Base-by-base conservation (phyloP, 768 basidiomycete genomes). In the Suillus variegatus region DNA sequence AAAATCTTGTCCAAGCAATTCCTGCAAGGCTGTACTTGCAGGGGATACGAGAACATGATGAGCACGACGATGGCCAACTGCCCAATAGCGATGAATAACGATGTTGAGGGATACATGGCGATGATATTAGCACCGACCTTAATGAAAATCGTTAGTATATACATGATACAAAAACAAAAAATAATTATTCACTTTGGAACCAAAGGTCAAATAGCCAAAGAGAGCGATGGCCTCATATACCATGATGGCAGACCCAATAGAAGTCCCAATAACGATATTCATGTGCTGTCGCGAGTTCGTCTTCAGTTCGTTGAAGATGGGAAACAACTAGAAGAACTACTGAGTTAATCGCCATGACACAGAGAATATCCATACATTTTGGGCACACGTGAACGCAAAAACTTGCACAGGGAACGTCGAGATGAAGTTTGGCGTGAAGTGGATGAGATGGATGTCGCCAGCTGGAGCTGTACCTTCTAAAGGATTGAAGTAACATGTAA, bases 191-290 rank as follows among this genome's bases (percentile, higher is more conserved):
- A 91, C 93, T 75, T 87, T 91, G 57, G 89, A 89, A 1, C 96
- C 96, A 76, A 98, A 98, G 0, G 96, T 97, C 61, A 98, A 80
- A 74, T 98, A 98, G 1, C 95, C 95, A 70, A 95, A 90, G 35
- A 93, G 76, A 6, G 89, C 92, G 68, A 99, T 93, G 60, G 95
- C 76, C 75, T 97, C 94, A 74, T 99, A 99, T 10, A 90, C 89
- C 52, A 93, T 52, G 3, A 89, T 87, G 2, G 95, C 92, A 25
- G 86, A 82, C 16, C 96, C 96, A 69, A 99, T 95, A 7, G 95
- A 92, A 0, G 90, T 82, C 12, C 89, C 89, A 60, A 98, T 92
- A 67, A 98, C 85, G n/a, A 84, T 81, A 75, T 97, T 97, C 86
- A 99, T 88, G 44, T 93, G 86, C 54, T 77, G 71, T 74, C 97